phyloP scores from a whole-genome alignment of 2,329 filamentous ascomycete genomes.

The Diaporthe aspalathi region DNA sequence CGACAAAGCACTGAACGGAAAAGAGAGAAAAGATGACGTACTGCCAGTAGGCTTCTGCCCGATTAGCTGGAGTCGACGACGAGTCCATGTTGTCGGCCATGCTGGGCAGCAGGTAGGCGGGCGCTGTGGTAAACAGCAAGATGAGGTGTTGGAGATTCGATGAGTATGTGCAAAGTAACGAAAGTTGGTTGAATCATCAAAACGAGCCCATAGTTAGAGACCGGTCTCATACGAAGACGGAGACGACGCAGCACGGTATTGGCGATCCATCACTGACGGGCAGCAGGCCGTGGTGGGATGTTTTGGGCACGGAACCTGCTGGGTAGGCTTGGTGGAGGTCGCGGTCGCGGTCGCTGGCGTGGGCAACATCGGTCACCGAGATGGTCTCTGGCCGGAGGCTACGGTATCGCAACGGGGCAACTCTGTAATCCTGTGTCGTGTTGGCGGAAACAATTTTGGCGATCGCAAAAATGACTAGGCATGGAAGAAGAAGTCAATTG shows the following conservation, averaged over 20 bases:
- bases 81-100: conserved; percentile 34
- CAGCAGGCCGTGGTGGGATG: conserved; percentile 36
- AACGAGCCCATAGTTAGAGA: conserved; percentile 44
- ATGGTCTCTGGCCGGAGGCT: conserved; percentile 7
- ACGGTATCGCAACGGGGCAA: conserved; percentile 6
- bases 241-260: conserved; percentile 42
- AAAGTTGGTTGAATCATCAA: conserved; percentile 24
- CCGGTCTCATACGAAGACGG: conserved; percentile 47
- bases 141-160: neutral
- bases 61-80: conserved; percentile 28
- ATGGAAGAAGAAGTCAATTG: conserved; percentile 22
- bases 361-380: conserved; percentile 36
- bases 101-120: conserved; percentile 27
- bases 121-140: conserved; percentile 36
- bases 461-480: conserved; percentile 2
- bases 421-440: conserved; percentile 8
- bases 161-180: conserved; percentile 31
- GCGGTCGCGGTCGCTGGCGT: conserved; percentile 29
- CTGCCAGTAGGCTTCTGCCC: conserved; percentile 38
- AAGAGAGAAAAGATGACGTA: conserved; percentile 15
- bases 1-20: neutral
- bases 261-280: conserved; percentile 49
- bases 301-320: conserved; percentile 35
- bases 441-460: conserved; percentile 17
- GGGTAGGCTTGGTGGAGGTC: conserved; percentile 27